A percentile compares a stretch with the other conserved stretches of the same genome.
Conservation (phyloP, 306 rosid species). For the Cercis canadensis region DNA sequence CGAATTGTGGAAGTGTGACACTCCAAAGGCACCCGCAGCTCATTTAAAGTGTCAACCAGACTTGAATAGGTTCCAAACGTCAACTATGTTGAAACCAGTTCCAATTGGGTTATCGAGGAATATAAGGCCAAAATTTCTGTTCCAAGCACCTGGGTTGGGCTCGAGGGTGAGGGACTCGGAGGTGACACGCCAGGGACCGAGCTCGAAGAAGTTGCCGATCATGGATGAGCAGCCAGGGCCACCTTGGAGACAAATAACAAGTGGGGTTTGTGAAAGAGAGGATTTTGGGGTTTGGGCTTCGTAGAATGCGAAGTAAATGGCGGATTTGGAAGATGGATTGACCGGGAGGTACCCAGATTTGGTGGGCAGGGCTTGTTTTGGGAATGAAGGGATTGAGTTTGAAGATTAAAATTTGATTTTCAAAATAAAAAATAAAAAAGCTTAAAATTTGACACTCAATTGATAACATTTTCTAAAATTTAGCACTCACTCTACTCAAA, state of each 20-base stretch:
- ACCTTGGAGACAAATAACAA: slow-evolving; percentile 80
- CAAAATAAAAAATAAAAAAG: no score
- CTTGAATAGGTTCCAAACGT: no score
- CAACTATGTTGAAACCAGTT: slow-evolving; percentile 62
- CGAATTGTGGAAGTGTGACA: no score
- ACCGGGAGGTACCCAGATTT: slow-evolving; percentile 67
- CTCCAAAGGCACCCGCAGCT: no score
- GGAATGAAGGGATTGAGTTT: slow-evolving; percentile 35
- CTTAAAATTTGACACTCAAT: no score
- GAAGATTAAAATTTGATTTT: no score
- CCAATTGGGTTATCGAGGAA: slow-evolving; percentile 80
- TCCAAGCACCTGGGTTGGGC: slow-evolving; percentile 66
- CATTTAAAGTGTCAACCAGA: no score
- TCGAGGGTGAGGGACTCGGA: slow-evolving; percentile 46
- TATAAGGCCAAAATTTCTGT: slow-evolving; percentile 58
- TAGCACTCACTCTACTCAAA: no score
- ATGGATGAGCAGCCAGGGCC: slow-evolving; percentile 87
- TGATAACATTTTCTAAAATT: no score
- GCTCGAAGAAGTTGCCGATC: slow-evolving; percentile 65
- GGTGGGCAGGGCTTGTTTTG: slow-evolving; percentile 60
- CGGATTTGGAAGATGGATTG: slow-evolving; percentile 41
- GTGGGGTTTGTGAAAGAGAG: no score
- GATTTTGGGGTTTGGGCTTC: slow-evolving; percentile 55
- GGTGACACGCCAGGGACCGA: slow-evolving; percentile 72
- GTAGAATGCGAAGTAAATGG: slow-evolving; percentile 73